Conservation (phyloP, 305 asterid species). For the Rubia balearica region DNA sequence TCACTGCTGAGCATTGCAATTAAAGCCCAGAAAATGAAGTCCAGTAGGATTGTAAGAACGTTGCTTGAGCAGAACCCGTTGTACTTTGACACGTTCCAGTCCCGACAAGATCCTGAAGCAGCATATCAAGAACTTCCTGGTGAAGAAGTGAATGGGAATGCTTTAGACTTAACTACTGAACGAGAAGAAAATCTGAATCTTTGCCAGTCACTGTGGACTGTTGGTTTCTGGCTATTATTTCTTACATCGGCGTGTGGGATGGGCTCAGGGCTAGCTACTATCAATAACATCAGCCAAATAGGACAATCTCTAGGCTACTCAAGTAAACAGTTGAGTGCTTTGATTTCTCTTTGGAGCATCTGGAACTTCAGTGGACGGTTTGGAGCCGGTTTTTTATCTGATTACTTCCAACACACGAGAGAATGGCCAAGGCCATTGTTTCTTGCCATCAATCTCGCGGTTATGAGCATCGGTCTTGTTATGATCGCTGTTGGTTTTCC, state of each 20-base stretch:
- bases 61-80: constrained; percentile 68
- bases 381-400: constrained; percentile 75
- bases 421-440: constrained; percentile 69
- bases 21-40: constrained; percentile 50
- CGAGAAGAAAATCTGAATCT: constrained; percentile 43
- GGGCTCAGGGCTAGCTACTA: constrained; percentile 79
- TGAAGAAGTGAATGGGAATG: constrained; percentile 27
- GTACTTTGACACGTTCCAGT: constrained; percentile 23
- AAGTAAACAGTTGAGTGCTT: constrained; percentile 41
- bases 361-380: constrained; percentile 86
- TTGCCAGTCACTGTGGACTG: constrained; percentile 51
- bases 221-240: constrained; percentile 74
- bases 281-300: constrained; percentile 66
- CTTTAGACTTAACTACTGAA: constrained; percentile 14
- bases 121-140: constrained; percentile 36
- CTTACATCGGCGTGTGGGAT: constrained; percentile 62
- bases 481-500: constrained; percentile 59
- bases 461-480: constrained; percentile 60
- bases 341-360: constrained; percentile 87
- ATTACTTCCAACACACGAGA: constrained; percentile 44
- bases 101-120: constrained; percentile 29
- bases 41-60: constrained; percentile 42
- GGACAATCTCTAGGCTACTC: constrained; percentile 75
- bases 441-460: constrained; percentile 43
- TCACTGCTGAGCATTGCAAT: constrained; percentile 45